These are phyloP conservation scores for Endoconidiophora polonica DNA, from an alignment of 2,329 filamentous ascomycete genomes.

Conservation along the genomic window DNA sequence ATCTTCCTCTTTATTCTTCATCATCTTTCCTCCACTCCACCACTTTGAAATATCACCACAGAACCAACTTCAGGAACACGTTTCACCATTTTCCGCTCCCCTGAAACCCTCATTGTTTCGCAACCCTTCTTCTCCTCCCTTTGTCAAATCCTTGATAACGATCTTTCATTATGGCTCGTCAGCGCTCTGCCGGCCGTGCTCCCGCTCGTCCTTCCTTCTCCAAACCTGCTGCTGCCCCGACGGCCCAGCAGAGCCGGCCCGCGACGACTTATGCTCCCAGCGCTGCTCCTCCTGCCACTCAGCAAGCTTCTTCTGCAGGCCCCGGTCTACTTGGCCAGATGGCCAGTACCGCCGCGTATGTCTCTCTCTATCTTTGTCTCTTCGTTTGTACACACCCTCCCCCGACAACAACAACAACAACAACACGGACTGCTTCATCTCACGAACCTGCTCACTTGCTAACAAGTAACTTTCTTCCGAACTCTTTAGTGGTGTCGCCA, in stretches of 20 bases:
- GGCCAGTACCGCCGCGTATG: conserved; percentile 94
- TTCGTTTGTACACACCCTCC: background rate
- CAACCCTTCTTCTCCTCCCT: conserved; percentile 6
- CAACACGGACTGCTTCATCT: conserved; percentile 11
- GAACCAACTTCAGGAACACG: background rate
- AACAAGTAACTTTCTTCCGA: conserved; percentile 12
- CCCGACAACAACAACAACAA: background rate
- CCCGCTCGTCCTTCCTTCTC: conserved; percentile 48
- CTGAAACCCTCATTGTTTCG: background rate
- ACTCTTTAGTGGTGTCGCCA: conserved; percentile 66
- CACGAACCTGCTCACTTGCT: background rate
- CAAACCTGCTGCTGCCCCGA: conserved; percentile 34
- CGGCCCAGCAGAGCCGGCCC: conserved; percentile 49
- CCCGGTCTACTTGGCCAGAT: conserved; percentile 90
- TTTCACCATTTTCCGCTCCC: background rate
- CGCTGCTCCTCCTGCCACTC: conserved; percentile 32
- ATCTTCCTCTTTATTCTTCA: background rate
- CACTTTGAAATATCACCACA: too few species aligned
- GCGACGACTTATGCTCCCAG: conserved; percentile 45
- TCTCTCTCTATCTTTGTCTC: conserved; percentile 17
- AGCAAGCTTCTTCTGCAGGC: conserved; percentile 36
- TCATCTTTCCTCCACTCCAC: background rate
- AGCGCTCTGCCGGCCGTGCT: conserved; percentile 48
- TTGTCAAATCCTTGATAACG: conserved; percentile 2
- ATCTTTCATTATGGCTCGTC: conserved; percentile 52